A percentile compares a stretch with the other conserved stretches of the same genome.
Conservation (phyloP, 2,329 filamentous ascomycete genomes). For the Penicillium hesseltinei region DNA sequence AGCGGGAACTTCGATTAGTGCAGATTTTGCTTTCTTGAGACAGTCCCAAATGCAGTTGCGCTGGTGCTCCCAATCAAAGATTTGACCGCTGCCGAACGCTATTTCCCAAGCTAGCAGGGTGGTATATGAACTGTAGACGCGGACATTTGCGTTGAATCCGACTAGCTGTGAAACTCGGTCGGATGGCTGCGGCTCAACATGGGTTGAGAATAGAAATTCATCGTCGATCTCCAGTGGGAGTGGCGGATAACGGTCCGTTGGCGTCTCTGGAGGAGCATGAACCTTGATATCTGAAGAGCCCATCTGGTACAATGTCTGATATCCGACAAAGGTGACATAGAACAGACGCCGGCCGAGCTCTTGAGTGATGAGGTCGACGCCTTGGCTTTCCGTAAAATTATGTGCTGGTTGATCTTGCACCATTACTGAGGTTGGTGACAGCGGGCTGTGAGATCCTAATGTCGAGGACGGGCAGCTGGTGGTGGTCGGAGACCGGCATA, state of each 20-base stretch:
- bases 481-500: slow-evolving; percentile 31
- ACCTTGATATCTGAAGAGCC: slow-evolving; percentile 70
- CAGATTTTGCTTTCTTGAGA: slow-evolving; percentile 66
- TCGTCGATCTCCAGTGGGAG: slow-evolving; percentile 82
- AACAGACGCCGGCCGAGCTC: slow-evolving; percentile 64
- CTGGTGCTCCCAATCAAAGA: slow-evolving; percentile 76
- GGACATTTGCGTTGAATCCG: slow-evolving; percentile 77
- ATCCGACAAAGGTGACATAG: slow-evolving; percentile 75
- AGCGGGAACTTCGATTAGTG: slow-evolving; percentile 65
- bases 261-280: slow-evolving; percentile 72
- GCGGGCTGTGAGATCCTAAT: slow-evolving; percentile 24
- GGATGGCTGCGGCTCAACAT: slow-evolving; percentile 68
- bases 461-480: slow-evolving; percentile 7
- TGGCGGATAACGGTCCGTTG: slow-evolving; percentile 72
- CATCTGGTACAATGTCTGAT: slow-evolving; percentile 75
- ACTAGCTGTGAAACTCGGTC: slow-evolving; percentile 68
- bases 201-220: slow-evolving; percentile 69
- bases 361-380: slow-evolving; percentile 40
- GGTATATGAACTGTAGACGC: slow-evolving; percentile 78
- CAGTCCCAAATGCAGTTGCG: slow-evolving; percentile 69
- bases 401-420: slow-evolving; percentile 22
- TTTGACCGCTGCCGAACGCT: slow-evolving; percentile 73
- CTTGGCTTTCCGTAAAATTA: slow-evolving; percentile 16
- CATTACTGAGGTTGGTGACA: slow-evolving; percentile 22
- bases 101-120: slow-evolving; percentile 75